Evolutionary conservation across 352 stramenopile genomes (phyloP), one percentile per base, ranked within the genome.

Genomic region (Bremia lactucae): DNA sequence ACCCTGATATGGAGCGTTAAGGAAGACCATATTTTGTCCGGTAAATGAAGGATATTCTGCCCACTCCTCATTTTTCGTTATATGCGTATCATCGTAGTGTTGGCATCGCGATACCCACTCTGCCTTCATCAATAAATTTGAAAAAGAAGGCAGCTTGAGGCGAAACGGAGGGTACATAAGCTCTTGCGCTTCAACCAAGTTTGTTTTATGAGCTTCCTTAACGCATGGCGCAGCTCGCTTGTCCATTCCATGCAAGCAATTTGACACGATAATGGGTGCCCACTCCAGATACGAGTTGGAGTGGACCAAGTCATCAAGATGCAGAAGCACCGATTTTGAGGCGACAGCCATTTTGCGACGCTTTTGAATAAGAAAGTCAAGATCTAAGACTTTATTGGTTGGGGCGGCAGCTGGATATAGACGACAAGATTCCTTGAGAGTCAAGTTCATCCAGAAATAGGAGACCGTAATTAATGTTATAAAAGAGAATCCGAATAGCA

Each of bases 191-290:
- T 62, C 47, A 15, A 62, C 24, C 15, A 62, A 21, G 19, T 62
- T 62, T 15, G 46, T 38, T 10, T 9, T 9, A 9, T 56, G 19
- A 15, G 46, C 36, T 38, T 62, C 41, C n/a, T 57, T 56, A 20
- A 62, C 46, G 18, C 47, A 62, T 2, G 53, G 52, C 16, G 53
- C 53, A 28, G 47, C 14, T 38, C 21, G 19, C 9, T 37, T 15
- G 16, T 62, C 47, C 53, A 57, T 62, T 16, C 53, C 53, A 33
- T 62, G 46, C 46, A 50, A 42, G 13, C 53, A 62, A 28, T 57
- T 52, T 15, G 47, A 43, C n/a, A 62, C 42, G 8, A 62, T 57
- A 11, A 62, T 23, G 11, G 53, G 47, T 0, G 46, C 46, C 53
- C 53, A 62, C 1, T 50, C 41, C 13, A 46, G 4, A 42, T 53